These are phyloP conservation scores for Hortaea sp. DNA, from an alignment of 2,329 filamentous ascomycete species.

Conservation along the genomic window DNA sequence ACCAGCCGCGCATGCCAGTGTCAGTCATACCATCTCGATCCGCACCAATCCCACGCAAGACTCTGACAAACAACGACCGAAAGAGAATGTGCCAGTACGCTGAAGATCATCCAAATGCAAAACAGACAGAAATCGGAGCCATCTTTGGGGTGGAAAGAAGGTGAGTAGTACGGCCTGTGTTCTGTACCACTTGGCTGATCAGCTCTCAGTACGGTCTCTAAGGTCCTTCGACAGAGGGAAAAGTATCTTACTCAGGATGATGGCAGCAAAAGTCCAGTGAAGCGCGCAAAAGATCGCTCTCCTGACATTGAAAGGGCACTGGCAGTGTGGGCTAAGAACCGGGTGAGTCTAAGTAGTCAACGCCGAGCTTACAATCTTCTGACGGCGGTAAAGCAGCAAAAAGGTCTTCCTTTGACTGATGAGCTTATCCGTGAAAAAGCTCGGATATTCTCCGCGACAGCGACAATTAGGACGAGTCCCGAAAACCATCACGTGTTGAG, in stretches of 20 bases:
- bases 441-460: conserved; percentile 57
- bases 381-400: conserved; percentile 48
- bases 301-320: conserved; percentile 89
- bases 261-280: conserved; percentile 67
- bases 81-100: conserved; percentile 90
- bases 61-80: conserved; percentile 82
- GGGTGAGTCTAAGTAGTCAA: conserved; percentile 11
- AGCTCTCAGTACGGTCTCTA: conserved; percentile 79
- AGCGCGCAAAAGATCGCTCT: conserved; percentile 72
- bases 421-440: conserved; percentile 79
- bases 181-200: too few species aligned
- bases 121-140: conserved; percentile 92
- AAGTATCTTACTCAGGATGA: conserved; percentile 81
- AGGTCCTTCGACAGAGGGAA: conserved; percentile 88
- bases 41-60: conserved; percentile 42
- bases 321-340: conserved; percentile 73
- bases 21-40: conserved; percentile 36
- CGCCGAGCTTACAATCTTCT: too few species aligned
- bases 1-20: conserved; percentile 44
- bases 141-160: conserved; percentile 96
- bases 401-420: conserved; percentile 66
- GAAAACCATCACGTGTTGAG: conserved; percentile 66
- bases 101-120: conserved; percentile 77
- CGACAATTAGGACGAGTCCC: conserved; percentile 42
- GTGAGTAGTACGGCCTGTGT: conserved; percentile 41